Evolutionary conservation across 164 flowering plant genomes (phyloP), one percentile per base, ranked within the genome.

Genomic region (Brasenia schreberi): DNA sequence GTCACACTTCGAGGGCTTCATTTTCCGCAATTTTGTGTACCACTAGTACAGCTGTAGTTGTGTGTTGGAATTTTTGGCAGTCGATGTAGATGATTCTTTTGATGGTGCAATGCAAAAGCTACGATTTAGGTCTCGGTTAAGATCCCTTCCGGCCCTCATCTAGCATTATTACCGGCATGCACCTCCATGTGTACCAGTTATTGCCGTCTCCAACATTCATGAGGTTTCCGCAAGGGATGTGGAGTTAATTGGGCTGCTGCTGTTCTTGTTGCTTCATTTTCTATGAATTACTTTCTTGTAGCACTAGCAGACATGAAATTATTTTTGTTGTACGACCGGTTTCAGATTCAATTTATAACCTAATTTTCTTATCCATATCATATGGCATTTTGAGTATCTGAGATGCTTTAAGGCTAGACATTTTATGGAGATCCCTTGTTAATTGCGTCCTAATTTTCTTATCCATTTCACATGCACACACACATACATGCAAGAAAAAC

Each of bases 1-100:
- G 56, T 88, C 70, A 87, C 87, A 62, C 97, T 90, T 52, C 88
- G 79, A 83, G 72, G 73, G 43, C 66, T 18, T 43, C 62, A n/a
- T 17, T 18, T 64, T 69, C 56, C 16, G 56, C 56, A 49, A 49
- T 49, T 49, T 49, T 49, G 56, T 49, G 56, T 14, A 49, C 56
- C 16, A 49, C 12, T 14, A 49, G 12, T 49, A 49, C 16, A 49
- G 56, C 56, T 49, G 56, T 49, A 49, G 56, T 49, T 33, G 39
- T 3, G 39, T 33, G 39, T 33, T 49, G 9, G 16, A 14, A 49
- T 49, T 49, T 49, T 9, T 9, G 56, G 12, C 10, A 49, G 56
- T 49, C 4, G 12, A 16, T 49, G 12, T 49, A 9, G 56, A 14
- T 49, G 9, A 49, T 49, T 49, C 56, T 49, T 49, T 49, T 49